Evolutionary conservation across 306 rosid species (phyloP).

Genomic region (Betula pendula): DNA sequence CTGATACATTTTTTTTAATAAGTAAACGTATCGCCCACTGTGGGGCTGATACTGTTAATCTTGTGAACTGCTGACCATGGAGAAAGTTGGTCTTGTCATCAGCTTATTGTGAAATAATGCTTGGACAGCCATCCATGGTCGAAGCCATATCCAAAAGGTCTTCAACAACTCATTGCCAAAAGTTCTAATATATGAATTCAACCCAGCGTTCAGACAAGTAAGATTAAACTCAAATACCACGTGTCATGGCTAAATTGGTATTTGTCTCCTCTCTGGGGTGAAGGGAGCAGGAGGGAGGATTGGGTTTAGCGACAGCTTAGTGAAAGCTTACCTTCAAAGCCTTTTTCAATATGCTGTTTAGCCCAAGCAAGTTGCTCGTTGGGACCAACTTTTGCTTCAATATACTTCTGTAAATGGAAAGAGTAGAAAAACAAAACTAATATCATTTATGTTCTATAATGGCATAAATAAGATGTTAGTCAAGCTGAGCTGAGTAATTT

Average conservation of each 20-base stretch:
- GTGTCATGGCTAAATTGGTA: not conserved
- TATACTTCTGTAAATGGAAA: slow-evolving; percentile 60
- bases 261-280: not conserved
- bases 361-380: slow-evolving; percentile 59
- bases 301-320: not conserved
- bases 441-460: slow-evolving; percentile 6
- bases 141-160: not conserved
- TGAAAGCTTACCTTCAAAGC: slow-evolving; percentile 62
- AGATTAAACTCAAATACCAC: not conserved
- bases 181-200: not conserved
- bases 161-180: not conserved
- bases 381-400: slow-evolving; percentile 57
- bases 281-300: not conserved
- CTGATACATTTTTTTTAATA: not conserved
- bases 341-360: slow-evolving; percentile 49
- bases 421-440: slow-evolving; percentile 1
- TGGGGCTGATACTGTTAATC: not conserved
- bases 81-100: not conserved
- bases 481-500: too few species aligned
- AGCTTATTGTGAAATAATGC: not conserved
- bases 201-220: not conserved
- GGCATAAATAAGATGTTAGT: not conserved
- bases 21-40: too few species aligned
- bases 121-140: not conserved
- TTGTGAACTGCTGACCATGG: not conserved